Evolutionary conservation across 1,139 yeast species (phyloP).

Genomic region (Saccharomyces hybrid): DNA sequence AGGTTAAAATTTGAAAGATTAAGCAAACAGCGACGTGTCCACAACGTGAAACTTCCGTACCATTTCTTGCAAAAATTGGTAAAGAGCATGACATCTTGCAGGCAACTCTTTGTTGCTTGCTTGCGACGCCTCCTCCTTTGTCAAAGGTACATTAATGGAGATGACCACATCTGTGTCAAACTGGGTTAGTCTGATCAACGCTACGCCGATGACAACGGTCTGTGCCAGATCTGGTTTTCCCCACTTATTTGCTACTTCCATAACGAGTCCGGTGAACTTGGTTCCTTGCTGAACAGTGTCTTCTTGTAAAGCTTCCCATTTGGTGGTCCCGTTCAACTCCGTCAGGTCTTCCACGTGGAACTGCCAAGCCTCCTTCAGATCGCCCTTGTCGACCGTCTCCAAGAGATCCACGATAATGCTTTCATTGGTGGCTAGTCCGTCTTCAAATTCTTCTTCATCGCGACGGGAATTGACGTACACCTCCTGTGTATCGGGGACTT

Average conservation of each 20-base stretch:
- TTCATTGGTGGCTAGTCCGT: constrained; percentile 40
- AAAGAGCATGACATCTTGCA: constrained; percentile 30
- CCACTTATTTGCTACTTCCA: constrained; percentile 37
- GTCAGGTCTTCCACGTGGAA: constrained; percentile 40
- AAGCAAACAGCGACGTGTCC: constrained; percentile 44
- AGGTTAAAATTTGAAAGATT: constrained; percentile 1
- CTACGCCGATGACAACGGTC: constrained; percentile 42
- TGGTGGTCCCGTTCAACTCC: constrained; percentile 32
- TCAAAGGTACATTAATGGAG: constrained; percentile 48
- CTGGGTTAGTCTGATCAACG: constrained; percentile 44
- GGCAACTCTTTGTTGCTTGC: constrained; percentile 20
- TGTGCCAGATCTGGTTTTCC: constrained; percentile 36
- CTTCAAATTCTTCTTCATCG: constrained; percentile 33
- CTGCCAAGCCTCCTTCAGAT: constrained; percentile 35
- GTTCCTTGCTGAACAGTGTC: constrained; percentile 9
- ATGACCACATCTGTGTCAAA: constrained; percentile 57
- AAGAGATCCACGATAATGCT: constrained; percentile 67
- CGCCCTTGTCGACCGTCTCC: constrained; percentile 44
- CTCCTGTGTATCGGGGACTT: constrained; percentile 86
- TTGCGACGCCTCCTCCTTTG: background rate
- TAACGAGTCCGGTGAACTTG: constrained; percentile 14
- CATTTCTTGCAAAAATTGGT: constrained; percentile 29
- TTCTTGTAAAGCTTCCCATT: constrained; percentile 20
- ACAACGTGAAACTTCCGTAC: constrained; percentile 34
- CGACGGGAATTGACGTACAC: constrained; percentile 47